Percentiles rank a stretch among this genome's conserved stretches.
phyloP scores from a whole-genome alignment of 345 rosid species.

The Eucalyptus erythrocorys region DNA sequence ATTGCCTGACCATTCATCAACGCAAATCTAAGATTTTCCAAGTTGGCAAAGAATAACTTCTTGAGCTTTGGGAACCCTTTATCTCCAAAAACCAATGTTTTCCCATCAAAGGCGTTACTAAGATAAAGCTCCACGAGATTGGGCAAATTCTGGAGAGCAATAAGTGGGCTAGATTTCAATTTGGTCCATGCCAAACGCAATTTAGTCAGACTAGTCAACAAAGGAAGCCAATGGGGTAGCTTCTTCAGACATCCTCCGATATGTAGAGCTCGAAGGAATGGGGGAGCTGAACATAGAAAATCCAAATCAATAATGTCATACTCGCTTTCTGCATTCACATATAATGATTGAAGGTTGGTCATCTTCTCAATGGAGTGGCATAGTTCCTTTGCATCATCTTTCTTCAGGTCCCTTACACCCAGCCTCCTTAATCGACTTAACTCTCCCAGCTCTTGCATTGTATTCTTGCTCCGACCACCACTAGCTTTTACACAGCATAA shows the following conservation, averaged over 20 bases:
- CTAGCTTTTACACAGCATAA: neutral
- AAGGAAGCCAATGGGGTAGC: neutral
- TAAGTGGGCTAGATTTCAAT: neutral
- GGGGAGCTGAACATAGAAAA: neutral
- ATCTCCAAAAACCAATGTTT: neutral
- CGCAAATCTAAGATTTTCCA: neutral
- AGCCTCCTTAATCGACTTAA: neutral
- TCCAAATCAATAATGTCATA: neutral
- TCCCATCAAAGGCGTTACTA: neutral
- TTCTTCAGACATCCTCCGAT: neutral
- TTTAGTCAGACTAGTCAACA: neutral
- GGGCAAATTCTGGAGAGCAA: neutral
- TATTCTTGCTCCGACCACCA: neutral
- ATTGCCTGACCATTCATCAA: neutral
- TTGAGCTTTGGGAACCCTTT: neutral
- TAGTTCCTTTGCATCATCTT: neutral
- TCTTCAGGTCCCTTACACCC: neutral
- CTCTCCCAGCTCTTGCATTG: too few relatives aligned
- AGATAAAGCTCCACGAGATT: neutral
- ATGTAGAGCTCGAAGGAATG: neutral
- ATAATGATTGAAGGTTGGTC: neutral
- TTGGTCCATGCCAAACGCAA: rapidly evolving
- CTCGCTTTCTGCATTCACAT: neutral
- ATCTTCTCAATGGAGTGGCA: neutral
- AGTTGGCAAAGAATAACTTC: rapidly evolving